Percentiles rank a stretch among this genome's conserved stretches.
phyloP scores from a whole-genome alignment of 257 asterid genomes.

The Ilex aquifolium region DNA sequence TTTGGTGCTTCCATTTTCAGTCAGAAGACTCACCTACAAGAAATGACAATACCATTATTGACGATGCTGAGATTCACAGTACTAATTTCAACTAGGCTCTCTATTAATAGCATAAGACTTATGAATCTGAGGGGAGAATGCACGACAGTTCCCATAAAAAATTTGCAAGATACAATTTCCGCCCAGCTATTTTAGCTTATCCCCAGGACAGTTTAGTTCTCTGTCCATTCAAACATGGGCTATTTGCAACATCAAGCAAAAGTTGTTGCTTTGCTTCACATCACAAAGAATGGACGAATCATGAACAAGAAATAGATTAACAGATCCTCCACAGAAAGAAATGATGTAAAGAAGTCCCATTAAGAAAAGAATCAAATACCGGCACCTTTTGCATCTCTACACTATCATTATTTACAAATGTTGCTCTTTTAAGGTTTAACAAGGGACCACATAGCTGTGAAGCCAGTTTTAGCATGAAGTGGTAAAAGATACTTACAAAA shows the following conservation, averaged over 20 bases:
- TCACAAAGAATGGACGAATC: neutral
- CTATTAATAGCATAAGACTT: too few species aligned
- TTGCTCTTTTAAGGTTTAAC: neutral
- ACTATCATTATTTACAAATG: neutral
- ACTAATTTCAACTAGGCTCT: too few species aligned
- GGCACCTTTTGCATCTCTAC: neutral
- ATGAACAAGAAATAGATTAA: neutral
- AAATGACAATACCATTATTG: too few species aligned
- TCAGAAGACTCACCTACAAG: slow-evolving; percentile 66
- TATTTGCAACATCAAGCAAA: too few species aligned
- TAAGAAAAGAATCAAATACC: too few species aligned
- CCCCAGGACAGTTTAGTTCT: too few species aligned
- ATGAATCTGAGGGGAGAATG: too few species aligned
- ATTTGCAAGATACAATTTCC: too few species aligned
- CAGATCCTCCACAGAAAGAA: too few species aligned
- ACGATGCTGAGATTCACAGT: too few species aligned
- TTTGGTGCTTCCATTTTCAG: slow-evolving; percentile 71
- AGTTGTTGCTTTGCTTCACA: neutral
- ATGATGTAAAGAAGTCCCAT: neutral
- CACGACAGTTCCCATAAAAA: too few species aligned
- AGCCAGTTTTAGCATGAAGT: neutral
- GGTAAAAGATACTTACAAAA: slow-evolving; percentile 47
- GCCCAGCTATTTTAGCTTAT: too few species aligned
- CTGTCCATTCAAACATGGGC: neutral
- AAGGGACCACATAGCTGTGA: neutral